These are phyloP conservation scores for Sarcodon aspratus DNA, from an alignment of 768 basidiomycete genomes.

Conservation along the genomic window DNA sequence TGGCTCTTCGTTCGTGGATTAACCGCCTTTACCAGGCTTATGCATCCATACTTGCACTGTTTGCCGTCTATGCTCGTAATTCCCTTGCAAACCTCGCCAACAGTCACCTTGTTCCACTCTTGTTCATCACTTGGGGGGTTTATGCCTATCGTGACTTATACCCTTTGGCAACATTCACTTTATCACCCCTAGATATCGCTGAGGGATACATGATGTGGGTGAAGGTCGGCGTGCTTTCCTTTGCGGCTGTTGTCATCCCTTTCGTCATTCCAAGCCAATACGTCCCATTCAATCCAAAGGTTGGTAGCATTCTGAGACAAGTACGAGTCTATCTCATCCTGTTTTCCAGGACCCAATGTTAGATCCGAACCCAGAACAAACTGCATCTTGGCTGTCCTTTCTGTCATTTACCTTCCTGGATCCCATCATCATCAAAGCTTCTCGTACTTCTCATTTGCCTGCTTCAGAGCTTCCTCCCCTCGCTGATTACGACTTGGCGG, in stretches of 20 bases:
- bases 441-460: conserved; percentile 31
- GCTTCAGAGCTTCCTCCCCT: conserved; percentile 32
- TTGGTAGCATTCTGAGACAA: conserved; percentile 10
- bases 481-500: conserved; percentile 32
- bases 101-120: conserved; percentile 35
- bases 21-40: conserved; percentile 7
- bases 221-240: conserved; percentile 32
- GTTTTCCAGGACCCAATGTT: conserved; percentile 11
- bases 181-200: conserved; percentile 32
- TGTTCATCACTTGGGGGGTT: conserved; percentile 34
- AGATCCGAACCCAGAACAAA: conserved; percentile 18
- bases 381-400: conserved; percentile 18
- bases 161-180: conserved; percentile 45
- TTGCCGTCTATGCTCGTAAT: conserved; percentile 7
- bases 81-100: conserved; percentile 11
- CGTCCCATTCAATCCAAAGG: conserved; percentile 43
- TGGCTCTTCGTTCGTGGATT: neutral
- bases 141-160: conserved; percentile 50
- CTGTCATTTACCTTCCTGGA: conserved; percentile 45
- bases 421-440: conserved; percentile 31
- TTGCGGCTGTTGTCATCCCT: conserved; percentile 39
- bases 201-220: conserved; percentile 44
- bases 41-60: conserved; percentile 9
- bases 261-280: conserved; percentile 45
- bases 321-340: neutral